Evolutionary conservation across 169 alveolate genomes (phyloP), one percentile per base, ranked within the genome.

Genomic region (Cryptosporidium meleagridis): DNA sequence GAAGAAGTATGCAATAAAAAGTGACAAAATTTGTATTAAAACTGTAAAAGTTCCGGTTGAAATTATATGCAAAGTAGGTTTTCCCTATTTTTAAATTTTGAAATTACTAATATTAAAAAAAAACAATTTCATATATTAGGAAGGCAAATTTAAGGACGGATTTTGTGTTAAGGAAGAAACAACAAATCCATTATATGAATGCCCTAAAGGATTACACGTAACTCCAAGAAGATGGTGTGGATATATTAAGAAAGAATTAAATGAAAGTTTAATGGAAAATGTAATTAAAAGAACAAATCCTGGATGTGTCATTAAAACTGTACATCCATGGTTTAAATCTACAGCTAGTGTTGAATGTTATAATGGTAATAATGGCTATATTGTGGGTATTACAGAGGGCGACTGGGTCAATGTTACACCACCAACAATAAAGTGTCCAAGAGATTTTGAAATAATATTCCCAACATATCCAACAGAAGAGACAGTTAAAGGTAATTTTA

Each of bases 181-280:
- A 6, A 61, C 75, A 61, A 80, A 41, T 44, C 80, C 89, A 1
- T 29, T 80, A 18, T 80, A 80, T 80, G 75, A 80, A 21, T 80
- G 75, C 26, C 89, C 89, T 2, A 48, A 3, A 39, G 73, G 73
- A 26, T 33, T 80, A 21, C 72, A 67, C 29, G 61, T 80, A 10
- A 80, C 89, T 18, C 89, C 89, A n/a, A 59, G 51, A 62, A 80
- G 65, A 31, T 80, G 89, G 89, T 80, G 89, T 62, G 89, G 89
- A 14, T 80, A 80, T 44, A 37, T 80, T 37, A 59, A 62, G 16
- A 80, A 14, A 5, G 89, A 80, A 12, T 29, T 59, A 48, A 41
- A 41, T 67, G 75, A 80, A 12, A 45, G 33, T 14, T 23, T 80
- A 10, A 62, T 65, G 53, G 89, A 65, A n/a, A 80, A 80, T 80